These are phyloP conservation scores for Leishmania amazonensis DNA, from an alignment of 208 protist genomes.

Conservation along the genomic window DNA sequence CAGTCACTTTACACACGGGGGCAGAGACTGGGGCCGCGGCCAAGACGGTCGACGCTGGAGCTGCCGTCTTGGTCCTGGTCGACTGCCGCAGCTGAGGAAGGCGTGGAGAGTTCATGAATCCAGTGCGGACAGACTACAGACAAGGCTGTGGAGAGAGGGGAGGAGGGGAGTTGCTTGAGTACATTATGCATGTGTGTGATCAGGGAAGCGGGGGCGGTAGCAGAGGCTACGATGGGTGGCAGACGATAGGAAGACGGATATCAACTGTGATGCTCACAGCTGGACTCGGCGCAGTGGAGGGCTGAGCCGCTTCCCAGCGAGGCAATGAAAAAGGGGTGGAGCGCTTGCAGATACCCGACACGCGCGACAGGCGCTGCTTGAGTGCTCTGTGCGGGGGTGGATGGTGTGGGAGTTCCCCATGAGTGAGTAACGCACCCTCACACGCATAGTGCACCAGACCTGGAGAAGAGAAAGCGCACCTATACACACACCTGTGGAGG, in stretches of 20 bases:
- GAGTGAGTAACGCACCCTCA: background rate
- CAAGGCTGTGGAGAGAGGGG: background rate
- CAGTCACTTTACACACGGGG: background rate
- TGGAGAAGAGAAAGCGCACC: background rate
- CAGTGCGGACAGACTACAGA: background rate
- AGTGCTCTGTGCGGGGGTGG: background rate
- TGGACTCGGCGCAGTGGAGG: background rate
- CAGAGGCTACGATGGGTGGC: background rate
- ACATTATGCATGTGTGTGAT: background rate
- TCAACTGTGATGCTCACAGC: background rate
- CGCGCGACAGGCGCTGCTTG: no score
- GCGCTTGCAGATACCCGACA: no score
- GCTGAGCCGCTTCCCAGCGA: background rate
- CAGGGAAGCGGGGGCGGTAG: no score
- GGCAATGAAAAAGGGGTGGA: background rate
- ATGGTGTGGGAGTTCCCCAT: background rate
- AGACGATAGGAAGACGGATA: background rate
- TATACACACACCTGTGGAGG: background rate
- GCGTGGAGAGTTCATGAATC: background rate
- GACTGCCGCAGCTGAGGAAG: constrained; percentile 9
- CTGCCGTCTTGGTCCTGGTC: background rate
- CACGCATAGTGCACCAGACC: background rate
- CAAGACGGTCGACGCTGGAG: background rate
- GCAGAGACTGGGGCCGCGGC: background rate
- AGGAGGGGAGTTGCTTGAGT: background rate